Percentiles rank a stretch among this genome's conserved stretches.
These are phyloP conservation scores for Aureobasidium sp. DNA, from an alignment of 2,329 filamentous ascomycete species.

Conservation along the genomic window DNA sequence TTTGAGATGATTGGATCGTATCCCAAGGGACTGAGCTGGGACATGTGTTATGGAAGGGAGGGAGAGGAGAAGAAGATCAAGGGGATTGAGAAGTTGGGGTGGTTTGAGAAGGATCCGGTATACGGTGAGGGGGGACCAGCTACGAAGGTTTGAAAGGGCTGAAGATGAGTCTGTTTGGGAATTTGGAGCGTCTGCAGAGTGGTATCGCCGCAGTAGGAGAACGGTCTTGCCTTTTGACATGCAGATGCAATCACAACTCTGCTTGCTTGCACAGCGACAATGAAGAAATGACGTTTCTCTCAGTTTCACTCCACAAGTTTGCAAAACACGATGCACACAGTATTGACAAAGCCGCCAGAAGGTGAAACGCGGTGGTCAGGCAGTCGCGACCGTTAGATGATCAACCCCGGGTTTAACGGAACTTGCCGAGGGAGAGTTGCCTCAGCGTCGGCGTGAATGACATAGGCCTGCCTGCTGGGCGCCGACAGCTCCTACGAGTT, in stretches of 20 bases:
- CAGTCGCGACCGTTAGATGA: not conserved
- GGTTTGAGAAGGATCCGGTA: slow-evolving; percentile 56
- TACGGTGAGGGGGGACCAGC: slow-evolving; percentile 50
- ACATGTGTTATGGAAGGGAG: slow-evolving; percentile 62
- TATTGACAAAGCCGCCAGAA: not conserved
- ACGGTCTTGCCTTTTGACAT: too few relatives aligned
- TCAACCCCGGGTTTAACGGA: not conserved
- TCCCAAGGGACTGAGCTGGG: slow-evolving; percentile 52
- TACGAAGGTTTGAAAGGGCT: slow-evolving; percentile 33
- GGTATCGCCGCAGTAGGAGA: too few relatives aligned
- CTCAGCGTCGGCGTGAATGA: not conserved
- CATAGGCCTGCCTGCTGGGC: not conserved
- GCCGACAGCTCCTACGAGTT: slow-evolving; percentile 2
- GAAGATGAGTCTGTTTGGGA: not conserved
- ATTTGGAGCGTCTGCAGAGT: too few relatives aligned
- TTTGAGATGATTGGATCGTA: slow-evolving; percentile 66
- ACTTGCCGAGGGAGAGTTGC: not conserved
- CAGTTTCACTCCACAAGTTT: too few relatives aligned
- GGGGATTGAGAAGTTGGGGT: slow-evolving; percentile 43
- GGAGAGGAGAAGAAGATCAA: slow-evolving; percentile 49
- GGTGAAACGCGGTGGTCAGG: not conserved
- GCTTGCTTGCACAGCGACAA: too few relatives aligned
- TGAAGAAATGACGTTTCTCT: too few relatives aligned
- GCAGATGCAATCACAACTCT: too few relatives aligned
- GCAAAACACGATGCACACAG: too few relatives aligned